A percentile compares a stretch with the other conserved stretches of the same genome.
phyloP scores from a whole-genome alignment of 176 grass and related monocot species.

The Lolium multiflorum region DNA sequence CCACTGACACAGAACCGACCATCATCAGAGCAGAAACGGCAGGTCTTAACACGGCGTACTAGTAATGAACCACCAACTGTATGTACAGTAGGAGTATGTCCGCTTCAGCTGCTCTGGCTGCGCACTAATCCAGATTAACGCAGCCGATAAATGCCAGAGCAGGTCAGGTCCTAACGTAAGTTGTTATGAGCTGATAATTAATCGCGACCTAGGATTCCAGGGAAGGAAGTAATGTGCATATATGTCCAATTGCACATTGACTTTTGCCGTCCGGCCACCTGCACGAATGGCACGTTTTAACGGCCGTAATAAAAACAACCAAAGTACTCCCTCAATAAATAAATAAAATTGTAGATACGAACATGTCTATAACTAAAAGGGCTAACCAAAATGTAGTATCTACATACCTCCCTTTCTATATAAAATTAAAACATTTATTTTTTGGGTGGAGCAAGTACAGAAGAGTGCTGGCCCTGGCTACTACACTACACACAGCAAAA shows the following conservation, averaged over 20 bases:
- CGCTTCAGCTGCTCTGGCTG: constrained; percentile 11
- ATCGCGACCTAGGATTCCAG: constrained; percentile 35
- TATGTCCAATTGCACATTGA: not conserved
- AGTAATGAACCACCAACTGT: constrained; percentile 12
- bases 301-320: not conserved
- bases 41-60: not conserved
- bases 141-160: not conserved
- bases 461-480: no score
- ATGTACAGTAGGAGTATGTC: not conserved
- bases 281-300: constrained; percentile 28
- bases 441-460: no score
- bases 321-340: no score
- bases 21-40: not conserved
- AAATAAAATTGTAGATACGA: no score
- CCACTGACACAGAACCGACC: not conserved
- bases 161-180: constrained; percentile 19
- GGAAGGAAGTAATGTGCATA: not conserved
- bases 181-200: not conserved
- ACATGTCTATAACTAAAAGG: no score
- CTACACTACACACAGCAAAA: no score
- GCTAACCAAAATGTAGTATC: no score
- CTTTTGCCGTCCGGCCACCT: not conserved
- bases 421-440: no score
- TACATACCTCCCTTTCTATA: no score
- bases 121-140: not conserved